Evolutionary conservation across 2,329 filamentous ascomycete species (phyloP), one percentile per base, ranked within the genome.

Genomic region (Plectosphaerella plurivora): DNA sequence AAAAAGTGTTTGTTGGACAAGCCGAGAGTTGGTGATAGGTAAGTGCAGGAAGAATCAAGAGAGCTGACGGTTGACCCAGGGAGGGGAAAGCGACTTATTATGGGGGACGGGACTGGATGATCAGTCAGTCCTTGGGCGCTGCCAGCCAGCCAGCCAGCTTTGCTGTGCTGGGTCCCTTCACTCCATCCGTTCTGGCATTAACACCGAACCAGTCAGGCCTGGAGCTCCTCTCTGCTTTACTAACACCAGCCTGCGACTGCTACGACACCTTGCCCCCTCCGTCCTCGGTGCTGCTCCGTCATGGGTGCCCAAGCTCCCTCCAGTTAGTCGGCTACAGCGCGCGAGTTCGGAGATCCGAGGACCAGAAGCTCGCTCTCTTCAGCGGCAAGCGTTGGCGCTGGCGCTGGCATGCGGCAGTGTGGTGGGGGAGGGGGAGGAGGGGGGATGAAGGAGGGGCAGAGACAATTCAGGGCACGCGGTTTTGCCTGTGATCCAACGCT

Each of bases 11-110:
- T 45, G 51, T 39, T 54, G 45, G 15, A 49, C 49, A 51, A 41
- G 41, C 22, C 42, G 37, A 37, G 25, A 24, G 47, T 53, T 47
- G 50, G 47, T 50, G 51, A 45, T 41, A 33, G 45, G 48, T 48
- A 47, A 47, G 50, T 33, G 28, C 46, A 55, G 25, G 25, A 28
- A 42, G 48, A 52, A 51, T 10, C 37, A 51, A 50, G 16, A 49
- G 45, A 48, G 36, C 45, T n/a, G 51, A 57, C 54, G 22, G 22
- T 22, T 22, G 54, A 54, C 41, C 41, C 10, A 44, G 18, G 41
- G 41, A 16, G 41, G 41, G 41, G 41, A 46, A 41, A 12, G 37
- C n/a, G 48, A 41, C 14, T 50, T 50, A 50, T 44, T 50, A 50
- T 50, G 48, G 48, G 41, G 41, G 41, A 44, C n/a, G 28, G 28